Evolutionary conservation across 805 yeast genomes (phyloP).

Genomic region (Kluyveromyces nonfermentans): DNA sequence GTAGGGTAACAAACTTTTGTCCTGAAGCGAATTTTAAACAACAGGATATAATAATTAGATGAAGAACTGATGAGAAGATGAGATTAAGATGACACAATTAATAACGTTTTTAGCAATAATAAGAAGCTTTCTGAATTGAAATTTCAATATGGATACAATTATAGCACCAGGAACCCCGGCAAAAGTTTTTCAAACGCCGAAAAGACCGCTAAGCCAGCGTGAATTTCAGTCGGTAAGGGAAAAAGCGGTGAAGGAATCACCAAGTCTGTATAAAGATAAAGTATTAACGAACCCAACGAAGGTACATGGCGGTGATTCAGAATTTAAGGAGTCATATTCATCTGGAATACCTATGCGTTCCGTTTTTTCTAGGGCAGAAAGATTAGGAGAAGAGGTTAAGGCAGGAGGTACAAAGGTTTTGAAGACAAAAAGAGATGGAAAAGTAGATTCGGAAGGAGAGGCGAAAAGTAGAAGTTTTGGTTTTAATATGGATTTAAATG

Average conservation of each 20-base stretch:
- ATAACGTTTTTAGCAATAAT: no score
- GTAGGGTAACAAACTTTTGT: background rate
- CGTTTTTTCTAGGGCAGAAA: background rate
- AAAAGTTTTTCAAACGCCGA: slow-evolving; percentile 15
- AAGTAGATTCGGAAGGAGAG: background rate
- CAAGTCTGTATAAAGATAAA: slow-evolving; percentile 20
- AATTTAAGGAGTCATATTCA: background rate
- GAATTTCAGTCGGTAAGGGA: slow-evolving; percentile 15
- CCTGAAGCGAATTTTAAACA: background rate
- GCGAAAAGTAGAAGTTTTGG: background rate
- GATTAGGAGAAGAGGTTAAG: background rate
- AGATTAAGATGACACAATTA: no score
- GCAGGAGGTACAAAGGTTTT: background rate
- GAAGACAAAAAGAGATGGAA: background rate
- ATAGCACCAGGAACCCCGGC: slow-evolving; percentile 3
- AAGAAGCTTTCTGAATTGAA: no score
- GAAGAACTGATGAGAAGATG: background rate
- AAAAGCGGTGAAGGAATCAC: slow-evolving; percentile 20
- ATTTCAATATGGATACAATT: background rate
- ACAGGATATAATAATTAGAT: background rate
- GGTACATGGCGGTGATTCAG: background rate
- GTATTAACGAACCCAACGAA: slow-evolving; percentile 7
- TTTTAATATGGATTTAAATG: no score
- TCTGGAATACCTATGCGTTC: background rate
- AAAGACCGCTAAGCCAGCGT: slow-evolving; percentile 16